These are phyloP conservation scores for Oropetium thomaeum DNA, from an alignment of 176 grass and related monocot genomes.

Conservation along the genomic window DNA sequence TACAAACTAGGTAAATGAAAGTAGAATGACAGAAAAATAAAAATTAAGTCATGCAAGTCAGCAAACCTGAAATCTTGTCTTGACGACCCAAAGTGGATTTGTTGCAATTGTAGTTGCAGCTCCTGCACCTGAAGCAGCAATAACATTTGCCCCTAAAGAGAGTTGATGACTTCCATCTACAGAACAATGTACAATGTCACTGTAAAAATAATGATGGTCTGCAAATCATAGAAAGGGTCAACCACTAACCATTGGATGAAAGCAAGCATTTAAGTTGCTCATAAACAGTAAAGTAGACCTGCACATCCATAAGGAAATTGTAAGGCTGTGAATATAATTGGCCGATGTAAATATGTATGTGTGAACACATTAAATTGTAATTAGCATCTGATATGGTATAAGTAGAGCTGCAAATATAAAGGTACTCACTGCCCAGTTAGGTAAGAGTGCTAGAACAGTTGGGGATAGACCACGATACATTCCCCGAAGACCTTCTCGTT, in stretches of 20 bases:
- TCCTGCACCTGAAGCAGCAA: constrained; percentile 95
- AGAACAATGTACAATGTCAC: constrained; percentile 30
- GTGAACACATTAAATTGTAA: constrained; percentile 4
- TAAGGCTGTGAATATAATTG: constrained; percentile 16
- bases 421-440: constrained; percentile 94
- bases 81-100: constrained; percentile 99
- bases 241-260: constrained; percentile 68
- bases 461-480: constrained; percentile 92
- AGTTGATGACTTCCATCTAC: constrained; percentile 68
- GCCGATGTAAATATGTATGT: neutral
- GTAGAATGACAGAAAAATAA: neutral
- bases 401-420: constrained; percentile 20
- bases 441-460: constrained; percentile 78
- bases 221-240: constrained; percentile 24
- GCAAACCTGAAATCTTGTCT: constrained; percentile 95
- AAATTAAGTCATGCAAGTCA: neutral
- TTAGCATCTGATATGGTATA: neutral
- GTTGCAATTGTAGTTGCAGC: constrained; percentile 83
- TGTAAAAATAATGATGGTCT: constrained; percentile 19
- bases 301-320: neutral
- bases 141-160: constrained; percentile 79
- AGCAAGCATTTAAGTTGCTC: constrained; percentile 86
- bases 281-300: constrained; percentile 97
- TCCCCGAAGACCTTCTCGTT: constrained; percentile 78
- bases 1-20: neutral